Evolutionary conservation across 1,284 basidiomycete species (phyloP), one percentile per base, ranked within the genome.

Genomic region (Ganoderma sp.): DNA sequence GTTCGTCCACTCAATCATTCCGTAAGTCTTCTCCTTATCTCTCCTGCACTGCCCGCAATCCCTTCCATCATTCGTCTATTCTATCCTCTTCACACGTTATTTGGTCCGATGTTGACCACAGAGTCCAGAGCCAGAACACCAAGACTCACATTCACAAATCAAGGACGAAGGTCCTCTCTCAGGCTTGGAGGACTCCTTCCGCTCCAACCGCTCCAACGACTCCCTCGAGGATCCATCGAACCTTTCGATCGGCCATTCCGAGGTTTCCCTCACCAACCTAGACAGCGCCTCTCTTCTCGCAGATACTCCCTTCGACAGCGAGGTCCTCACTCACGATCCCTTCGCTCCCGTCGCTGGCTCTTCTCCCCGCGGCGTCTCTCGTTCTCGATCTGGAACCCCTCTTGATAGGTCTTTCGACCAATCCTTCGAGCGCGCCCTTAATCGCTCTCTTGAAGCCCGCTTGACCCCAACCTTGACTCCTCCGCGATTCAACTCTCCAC

Each of bases 111-210:
- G n/a, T 34, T 58, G n/a, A 58, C 32, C 34, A 39, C 34, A 37
- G 12, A 37, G 14, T 22, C 6, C 39, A 60, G 58, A 60, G 37
- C 58, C 58, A 9, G 37, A 60, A 5, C 41, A 39, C 8, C 37
- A 60, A 60, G 39, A 63, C 60, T 62, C 64, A 58, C 50, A 54
- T 12, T 67, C 75, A 0, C 69, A 70, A 17, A 58, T 66, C 45
- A 76, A 76, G 65, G 80, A 79, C 61, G 80, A 83, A 57, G 70
- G 72, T 14, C 69, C 73, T 17, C 74, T 73, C 7, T 41, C n/a
- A 15, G 58, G 58, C 58, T 70, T 76, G 60, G 82, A 83, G 43
- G 68, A 78, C 14, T 84, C 82, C 3, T 80, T 82, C 69, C 67
- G 76, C 60, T 82, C 62, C 17, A 34, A 34, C 12, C 64, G 67